Evolutionary conservation across 208 protist species (phyloP).

Genomic region (Leptomonas pyrrhocoris): DNA sequence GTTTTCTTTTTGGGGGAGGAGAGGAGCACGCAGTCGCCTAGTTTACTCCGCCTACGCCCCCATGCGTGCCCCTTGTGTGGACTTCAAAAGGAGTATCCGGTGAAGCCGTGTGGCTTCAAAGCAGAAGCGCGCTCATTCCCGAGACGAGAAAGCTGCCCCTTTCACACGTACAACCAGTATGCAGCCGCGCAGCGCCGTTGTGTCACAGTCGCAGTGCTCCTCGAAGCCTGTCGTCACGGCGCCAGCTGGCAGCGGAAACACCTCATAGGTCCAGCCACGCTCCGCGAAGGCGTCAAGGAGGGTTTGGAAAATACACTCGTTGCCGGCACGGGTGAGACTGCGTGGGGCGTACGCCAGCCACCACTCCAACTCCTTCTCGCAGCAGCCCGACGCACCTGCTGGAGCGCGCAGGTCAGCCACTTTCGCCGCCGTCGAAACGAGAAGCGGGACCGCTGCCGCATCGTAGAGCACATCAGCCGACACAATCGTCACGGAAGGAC

Average conservation of each 20-base stretch:
- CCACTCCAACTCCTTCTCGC: conserved; percentile 10
- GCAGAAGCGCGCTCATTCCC: not conserved
- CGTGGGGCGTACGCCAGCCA: conserved; percentile 51
- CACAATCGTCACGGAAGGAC: conserved; percentile 15
- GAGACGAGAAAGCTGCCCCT: not conserved
- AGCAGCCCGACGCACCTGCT: no score
- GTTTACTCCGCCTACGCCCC: no score
- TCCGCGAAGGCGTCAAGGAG: conserved; percentile 15
- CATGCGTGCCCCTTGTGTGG: no score
- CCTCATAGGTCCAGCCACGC: conserved; percentile 15
- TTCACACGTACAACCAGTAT: conserved; percentile 21
- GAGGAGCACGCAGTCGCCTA: no score
- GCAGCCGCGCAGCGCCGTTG: conserved; percentile 30
- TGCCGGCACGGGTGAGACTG: conserved; percentile 34
- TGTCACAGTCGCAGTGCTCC: not conserved
- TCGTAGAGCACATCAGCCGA: conserved; percentile 52
- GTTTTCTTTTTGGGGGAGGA: no score
- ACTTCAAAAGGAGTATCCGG: not conserved
- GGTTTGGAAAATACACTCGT: conserved; percentile 29
- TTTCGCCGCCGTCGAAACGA: conserved; percentile 28
- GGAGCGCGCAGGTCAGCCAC: not conserved
- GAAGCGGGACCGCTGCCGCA: conserved; percentile 30
- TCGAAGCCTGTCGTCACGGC: conserved; percentile 30
- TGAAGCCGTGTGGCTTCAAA: not conserved
- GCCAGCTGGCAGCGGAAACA: conserved; percentile 4